Evolutionary conservation across 2,329 filamentous ascomycete genomes (phyloP).

Genomic region (Zalaria sp.): DNA sequence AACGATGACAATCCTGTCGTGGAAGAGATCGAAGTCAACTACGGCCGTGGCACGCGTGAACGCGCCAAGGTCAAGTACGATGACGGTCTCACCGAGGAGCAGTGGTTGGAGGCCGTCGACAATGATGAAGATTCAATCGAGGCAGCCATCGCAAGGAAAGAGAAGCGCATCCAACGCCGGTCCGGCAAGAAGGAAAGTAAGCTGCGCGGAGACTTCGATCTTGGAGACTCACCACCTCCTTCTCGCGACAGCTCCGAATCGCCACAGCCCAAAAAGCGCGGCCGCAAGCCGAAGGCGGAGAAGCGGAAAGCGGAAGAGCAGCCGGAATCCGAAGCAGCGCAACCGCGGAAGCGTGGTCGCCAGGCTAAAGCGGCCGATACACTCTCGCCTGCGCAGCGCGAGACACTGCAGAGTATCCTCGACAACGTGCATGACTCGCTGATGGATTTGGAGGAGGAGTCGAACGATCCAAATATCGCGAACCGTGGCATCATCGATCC

Average conservation of each 20-base stretch:
- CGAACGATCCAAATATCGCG: constrained; percentile 37
- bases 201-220: constrained; percentile 23
- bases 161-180: constrained; percentile 69
- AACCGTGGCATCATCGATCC: constrained; percentile 82
- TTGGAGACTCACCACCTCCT: constrained; percentile 59
- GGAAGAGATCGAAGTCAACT: constrained; percentile 64
- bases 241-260: constrained; percentile 78
- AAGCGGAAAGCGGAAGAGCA: constrained; percentile 80
- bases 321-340: constrained; percentile 57
- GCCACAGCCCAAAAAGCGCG: constrained; percentile 55
- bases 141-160: constrained; percentile 79
- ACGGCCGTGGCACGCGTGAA: constrained; percentile 86
- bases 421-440: constrained; percentile 64
- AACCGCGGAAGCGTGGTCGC: constrained; percentile 60
- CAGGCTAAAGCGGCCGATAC: constrained; percentile 54
- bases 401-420: constrained; percentile 65
- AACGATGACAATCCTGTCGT: constrained; percentile 68
- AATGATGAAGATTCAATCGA: constrained; percentile 92
- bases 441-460: constrained; percentile 73
- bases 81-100: constrained; percentile 93
- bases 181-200: constrained; percentile 61
- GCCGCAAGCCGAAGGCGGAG: constrained; percentile 63
- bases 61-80: constrained; percentile 91
- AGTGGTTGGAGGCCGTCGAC: constrained; percentile 96
- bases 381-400: constrained; percentile 55